Base-by-base conservation (phyloP, 306 rosid genomes). In the Herpetospermum pedunculosum region DNA sequence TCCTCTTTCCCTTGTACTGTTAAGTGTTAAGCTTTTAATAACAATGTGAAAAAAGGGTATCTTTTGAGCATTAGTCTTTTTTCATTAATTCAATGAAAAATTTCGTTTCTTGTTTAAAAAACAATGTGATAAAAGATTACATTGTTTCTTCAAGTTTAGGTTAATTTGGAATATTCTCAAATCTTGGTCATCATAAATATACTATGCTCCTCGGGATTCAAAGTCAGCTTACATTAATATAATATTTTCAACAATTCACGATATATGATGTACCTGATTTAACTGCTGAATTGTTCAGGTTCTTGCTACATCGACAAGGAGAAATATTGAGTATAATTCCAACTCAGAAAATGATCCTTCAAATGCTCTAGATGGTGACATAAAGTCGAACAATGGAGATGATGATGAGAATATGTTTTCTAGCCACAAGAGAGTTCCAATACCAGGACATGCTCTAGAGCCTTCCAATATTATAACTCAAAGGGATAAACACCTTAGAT, bases 371-470 rank as follows among this genome's bases (percentile, higher is more conserved):
- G 96, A 93, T 37, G 87, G 87, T 63, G 97, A 85, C 48, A 40
- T 80, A 60, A 83, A 83, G 77, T 62, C 77, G 85, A 82, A 78
- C 81, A 73, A 72, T 57, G 96, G 85, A 68, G 90, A 81, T 25
- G 89, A 89, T 79, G 95, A 89, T 38, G 98, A 94, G 75, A 89
- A 83, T 84, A 94, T 94, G 97, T 96, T 94, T 78, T 81, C 97
- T 76, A 83, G 90, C 75, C 75, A 90, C 58, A 81, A 70, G 68
- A 77, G 75, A 30, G 15, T 47, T 40, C 82, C 80, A 52, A 54
- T 43, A 28, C 77, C 58, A 38, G 82, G 80, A 53, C 70, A 83
- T 85, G 65, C 73, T 29, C 70, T 87, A 77, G 88, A 89, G 77
- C 64, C 85, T 78, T 80, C 90, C 57, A 77, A 43, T 48, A 81